Base-by-base conservation (phyloP, 2,329 filamentous ascomycete genomes). In the Immersiporthe knoxdaviesiana region DNA sequence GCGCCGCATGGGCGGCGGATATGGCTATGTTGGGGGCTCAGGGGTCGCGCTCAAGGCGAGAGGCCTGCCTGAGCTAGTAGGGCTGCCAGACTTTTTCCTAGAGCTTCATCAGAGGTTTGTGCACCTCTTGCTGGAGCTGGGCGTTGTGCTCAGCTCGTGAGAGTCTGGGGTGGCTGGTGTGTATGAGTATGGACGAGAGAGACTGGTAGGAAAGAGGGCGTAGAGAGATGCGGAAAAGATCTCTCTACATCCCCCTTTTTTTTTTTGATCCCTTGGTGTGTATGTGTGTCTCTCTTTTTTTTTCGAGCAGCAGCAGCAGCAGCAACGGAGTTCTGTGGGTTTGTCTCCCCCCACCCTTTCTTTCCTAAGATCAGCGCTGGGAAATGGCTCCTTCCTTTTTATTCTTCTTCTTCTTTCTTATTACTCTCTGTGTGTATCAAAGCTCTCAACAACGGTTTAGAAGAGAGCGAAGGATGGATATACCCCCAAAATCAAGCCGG, bases 41-140 rank as follows among this genome's bases (percentile, higher is more conserved):
- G 85, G 85, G 41, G 84, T 87, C 39, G 82, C 84, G 30, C 81
- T 86, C 56, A 88, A 86, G 72, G 84, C 88, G 52, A 84, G 87
- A 54, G 88, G 89, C 2, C 79, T 91, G 63, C 87, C 89, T 0
- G 89, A 91, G 78, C 81, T 91, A 54, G 87, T 90, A 37, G 89
- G 89, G 27, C 81, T 88, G 73, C 88, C 89, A 5, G 89, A 91
- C 75, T 89, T 91, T 74, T 91, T 91, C 73, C 86, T 91, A 68
- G 86, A 90, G 79, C 79, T 91, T 70, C 89, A 91, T 76, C 81
- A 84, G 52, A 83, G 84, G 72, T 91, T 91, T 75, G 89, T 91
- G 35, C 83, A 85, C 74, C 80, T 91, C 54, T 79, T 91, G 65
- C 81, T 89, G 21, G 87, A 90, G 76, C 81, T 89, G 37, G 84